These are phyloP conservation scores for Apophysomyces ossiformis DNA, from an alignment of 371 early-diverging fungal genomes.

Conservation along the genomic window DNA sequence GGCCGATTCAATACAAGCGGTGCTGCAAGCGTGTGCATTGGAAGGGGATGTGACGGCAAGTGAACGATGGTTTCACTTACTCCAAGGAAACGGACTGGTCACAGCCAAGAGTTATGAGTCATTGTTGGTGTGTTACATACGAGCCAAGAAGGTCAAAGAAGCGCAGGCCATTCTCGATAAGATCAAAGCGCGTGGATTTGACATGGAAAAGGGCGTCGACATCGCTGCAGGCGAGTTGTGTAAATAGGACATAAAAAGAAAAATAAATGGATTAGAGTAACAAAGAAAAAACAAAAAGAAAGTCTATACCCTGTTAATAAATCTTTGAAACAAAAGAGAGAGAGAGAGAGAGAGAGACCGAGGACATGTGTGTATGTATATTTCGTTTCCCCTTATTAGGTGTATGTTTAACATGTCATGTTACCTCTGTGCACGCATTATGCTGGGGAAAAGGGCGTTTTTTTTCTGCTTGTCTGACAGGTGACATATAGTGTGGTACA, in stretches of 20 bases:
- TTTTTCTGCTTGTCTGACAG: not conserved
- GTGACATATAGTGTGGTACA: not conserved
- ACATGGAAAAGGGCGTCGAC: not conserved
- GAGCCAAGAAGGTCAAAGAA: not conserved
- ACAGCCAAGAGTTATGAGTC: not conserved
- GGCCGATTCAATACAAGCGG: not conserved
- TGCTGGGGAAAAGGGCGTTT: not conserved
- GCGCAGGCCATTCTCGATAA: not conserved
- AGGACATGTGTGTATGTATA: too few species aligned
- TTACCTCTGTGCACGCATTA: not conserved
- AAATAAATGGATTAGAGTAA: too few species aligned
- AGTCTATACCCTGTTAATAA: conserved; percentile 9
- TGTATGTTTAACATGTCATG: too few species aligned
- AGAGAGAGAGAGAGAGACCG: too few species aligned
- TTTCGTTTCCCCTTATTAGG: too few species aligned
- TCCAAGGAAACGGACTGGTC: not conserved
- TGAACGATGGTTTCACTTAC: not conserved
- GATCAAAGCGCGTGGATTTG: not conserved
- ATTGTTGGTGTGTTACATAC: not conserved
- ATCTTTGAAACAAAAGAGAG: not conserved
- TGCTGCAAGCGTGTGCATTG: not conserved
- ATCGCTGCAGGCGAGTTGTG: not conserved
- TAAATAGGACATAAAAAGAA: not conserved
- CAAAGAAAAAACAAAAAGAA: not conserved
- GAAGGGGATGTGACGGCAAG: not conserved